phyloP scores from a whole-genome alignment of 306 rosid genomes.

The Cucurbita pepo region DNA sequence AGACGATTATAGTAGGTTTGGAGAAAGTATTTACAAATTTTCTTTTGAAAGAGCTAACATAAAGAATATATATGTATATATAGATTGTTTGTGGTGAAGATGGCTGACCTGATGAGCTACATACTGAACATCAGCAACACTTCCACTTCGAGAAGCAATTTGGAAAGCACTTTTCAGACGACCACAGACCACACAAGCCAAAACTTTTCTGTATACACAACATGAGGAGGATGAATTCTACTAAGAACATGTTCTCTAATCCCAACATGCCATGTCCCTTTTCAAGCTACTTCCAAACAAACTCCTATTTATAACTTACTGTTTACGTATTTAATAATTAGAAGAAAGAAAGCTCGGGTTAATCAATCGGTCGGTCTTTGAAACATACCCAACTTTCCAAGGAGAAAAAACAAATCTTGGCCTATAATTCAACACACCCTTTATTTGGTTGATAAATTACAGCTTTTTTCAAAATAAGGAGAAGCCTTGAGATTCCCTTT shows the following conservation, averaged over 20 bases:
- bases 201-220: conserved; percentile 69
- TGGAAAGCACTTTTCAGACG: conserved; percentile 98
- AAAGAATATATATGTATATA: no score
- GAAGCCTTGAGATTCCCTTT: neutral
- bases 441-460: neutral
- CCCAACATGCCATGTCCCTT: neutral
- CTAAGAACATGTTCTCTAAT: neutral
- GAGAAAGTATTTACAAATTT: neutral
- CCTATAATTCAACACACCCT: neutral
- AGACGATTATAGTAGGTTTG: neutral
- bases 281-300: neutral
- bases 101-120: conserved; percentile 89
- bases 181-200: conserved; percentile 98
- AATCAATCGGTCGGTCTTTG: neutral
- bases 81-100: neutral
- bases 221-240: conserved; percentile 3
- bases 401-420: neutral
- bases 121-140: conserved; percentile 97
- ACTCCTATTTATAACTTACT: neutral
- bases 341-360: neutral
- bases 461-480: neutral
- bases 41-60: neutral
- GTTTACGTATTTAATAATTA: neutral
- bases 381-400: neutral
- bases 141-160: conserved; percentile 95